These are phyloP conservation scores for Zygoascus hellenicus DNA, from an alignment of 1,139 yeast species.

Conservation along the genomic window DNA sequence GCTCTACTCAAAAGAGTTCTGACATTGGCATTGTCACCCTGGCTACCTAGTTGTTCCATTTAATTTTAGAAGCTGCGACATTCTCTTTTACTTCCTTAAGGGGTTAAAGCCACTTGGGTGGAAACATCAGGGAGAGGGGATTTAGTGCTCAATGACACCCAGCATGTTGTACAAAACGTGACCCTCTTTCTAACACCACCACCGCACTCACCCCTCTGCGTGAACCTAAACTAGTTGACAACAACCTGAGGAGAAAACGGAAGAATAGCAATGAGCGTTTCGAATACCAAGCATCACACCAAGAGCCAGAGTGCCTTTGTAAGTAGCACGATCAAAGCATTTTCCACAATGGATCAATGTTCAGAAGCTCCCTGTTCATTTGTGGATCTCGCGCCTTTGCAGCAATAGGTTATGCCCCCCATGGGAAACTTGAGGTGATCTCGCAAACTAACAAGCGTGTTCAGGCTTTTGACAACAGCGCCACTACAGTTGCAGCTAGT, in stretches of 20 bases:
- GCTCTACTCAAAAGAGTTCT: too few species aligned
- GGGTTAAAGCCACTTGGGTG: too few species aligned
- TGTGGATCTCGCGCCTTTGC: not conserved
- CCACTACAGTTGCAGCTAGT: constrained; percentile 93
- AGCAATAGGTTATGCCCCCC: not conserved
- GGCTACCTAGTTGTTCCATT: too few species aligned
- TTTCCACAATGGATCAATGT: not conserved
- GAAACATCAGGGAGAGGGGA: too few species aligned
- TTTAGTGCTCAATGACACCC: too few species aligned
- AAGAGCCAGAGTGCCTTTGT: constrained; percentile 33
- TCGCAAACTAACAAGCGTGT: not conserved
- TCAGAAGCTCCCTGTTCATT: not conserved
- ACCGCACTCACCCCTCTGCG: too few species aligned
- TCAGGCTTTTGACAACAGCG: constrained; percentile 89
- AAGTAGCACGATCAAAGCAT: constrained; percentile 20
- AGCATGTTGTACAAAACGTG: not conserved
- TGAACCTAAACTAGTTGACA: too few species aligned
- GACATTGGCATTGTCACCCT: too few species aligned
- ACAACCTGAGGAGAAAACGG: too few species aligned
- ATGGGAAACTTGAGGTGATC: not conserved
- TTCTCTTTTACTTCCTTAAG: too few species aligned
- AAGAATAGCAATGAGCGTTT: too few species aligned
- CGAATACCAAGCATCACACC: constrained; percentile 21
- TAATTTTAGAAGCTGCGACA: too few species aligned
- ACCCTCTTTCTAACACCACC: not conserved